Evolutionary conservation across 2,329 filamentous ascomycete genomes (phyloP).

Genomic region (Sporothrix brunneoviolacea): DNA sequence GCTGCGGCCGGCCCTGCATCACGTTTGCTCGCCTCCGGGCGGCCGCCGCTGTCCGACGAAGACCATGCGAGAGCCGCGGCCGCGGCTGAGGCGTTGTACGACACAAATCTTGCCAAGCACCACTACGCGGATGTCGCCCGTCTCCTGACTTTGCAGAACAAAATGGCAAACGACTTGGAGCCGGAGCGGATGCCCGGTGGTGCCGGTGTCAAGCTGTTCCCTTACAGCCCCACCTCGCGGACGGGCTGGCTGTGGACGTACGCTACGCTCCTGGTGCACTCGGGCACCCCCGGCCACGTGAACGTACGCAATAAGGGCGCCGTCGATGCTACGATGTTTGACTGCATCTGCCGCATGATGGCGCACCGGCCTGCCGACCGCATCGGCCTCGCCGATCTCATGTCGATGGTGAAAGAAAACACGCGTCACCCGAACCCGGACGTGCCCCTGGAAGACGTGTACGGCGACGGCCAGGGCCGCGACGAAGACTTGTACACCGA

Average conservation of each 20-base stretch:
- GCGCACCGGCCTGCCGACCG: slow-evolving; percentile 8
- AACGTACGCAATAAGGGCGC: neutral
- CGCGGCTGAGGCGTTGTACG: too few species aligned
- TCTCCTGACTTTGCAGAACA: too few species aligned
- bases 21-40: too few species aligned
- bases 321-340: neutral
- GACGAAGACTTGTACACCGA: slow-evolving; percentile 5
- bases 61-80: too few species aligned
- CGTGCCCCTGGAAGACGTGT: too few species aligned
- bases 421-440: too few species aligned
- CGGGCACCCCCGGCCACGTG: neutral
- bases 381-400: neutral
- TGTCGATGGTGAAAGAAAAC: neutral
- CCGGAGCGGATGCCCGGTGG: neutral
- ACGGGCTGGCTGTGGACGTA: slow-evolving; percentile 14
- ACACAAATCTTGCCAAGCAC: too few species aligned
- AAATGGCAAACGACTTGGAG: neutral
- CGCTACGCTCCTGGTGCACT: neutral
- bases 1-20: too few species aligned
- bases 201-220: neutral
- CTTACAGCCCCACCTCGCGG: neutral
- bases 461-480: neutral
- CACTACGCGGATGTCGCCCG: too few species aligned
- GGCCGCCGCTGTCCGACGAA: too few species aligned
- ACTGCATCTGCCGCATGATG: slow-evolving; percentile 13